Percentiles rank a stretch among this genome's conserved stretches.
These are phyloP conservation scores for Tuber melanosporum DNA, from an alignment of 495 filamentous ascomycete species.

Conservation along the genomic window DNA sequence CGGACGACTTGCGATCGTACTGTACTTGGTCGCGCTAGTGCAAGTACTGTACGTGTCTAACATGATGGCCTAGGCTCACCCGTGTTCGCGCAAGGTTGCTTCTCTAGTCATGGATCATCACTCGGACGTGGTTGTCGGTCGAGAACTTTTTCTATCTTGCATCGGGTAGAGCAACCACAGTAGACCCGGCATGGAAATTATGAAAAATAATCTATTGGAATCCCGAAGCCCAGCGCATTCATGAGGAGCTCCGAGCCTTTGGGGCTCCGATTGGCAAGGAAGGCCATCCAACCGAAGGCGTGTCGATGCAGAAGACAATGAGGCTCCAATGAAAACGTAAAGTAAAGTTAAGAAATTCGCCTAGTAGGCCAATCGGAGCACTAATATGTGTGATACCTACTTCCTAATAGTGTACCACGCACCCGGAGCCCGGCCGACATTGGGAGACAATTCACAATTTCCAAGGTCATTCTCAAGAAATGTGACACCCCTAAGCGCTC, in stretches of 20 bases:
- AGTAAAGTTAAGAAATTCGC: background rate
- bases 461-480: background rate
- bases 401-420: background rate
- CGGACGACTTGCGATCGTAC: background rate
- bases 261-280: background rate
- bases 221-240: background rate
- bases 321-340: background rate
- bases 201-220: background rate
- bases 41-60: background rate
- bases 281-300: background rate
- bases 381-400: background rate
- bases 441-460: background rate
- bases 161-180: background rate
- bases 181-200: background rate
- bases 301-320: background rate
- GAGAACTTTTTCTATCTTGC: background rate
- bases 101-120: background rate
- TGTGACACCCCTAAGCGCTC: background rate
- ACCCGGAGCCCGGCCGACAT: background rate
- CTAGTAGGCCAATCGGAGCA: background rate
- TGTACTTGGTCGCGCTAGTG: background rate
- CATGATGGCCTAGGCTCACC: background rate
- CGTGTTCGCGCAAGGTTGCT: background rate
- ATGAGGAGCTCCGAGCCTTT: background rate
- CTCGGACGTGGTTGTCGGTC: background rate